These are phyloP conservation scores for Leishmania gerbilli DNA, from an alignment of 208 protist genomes.

Conservation along the genomic window DNA sequence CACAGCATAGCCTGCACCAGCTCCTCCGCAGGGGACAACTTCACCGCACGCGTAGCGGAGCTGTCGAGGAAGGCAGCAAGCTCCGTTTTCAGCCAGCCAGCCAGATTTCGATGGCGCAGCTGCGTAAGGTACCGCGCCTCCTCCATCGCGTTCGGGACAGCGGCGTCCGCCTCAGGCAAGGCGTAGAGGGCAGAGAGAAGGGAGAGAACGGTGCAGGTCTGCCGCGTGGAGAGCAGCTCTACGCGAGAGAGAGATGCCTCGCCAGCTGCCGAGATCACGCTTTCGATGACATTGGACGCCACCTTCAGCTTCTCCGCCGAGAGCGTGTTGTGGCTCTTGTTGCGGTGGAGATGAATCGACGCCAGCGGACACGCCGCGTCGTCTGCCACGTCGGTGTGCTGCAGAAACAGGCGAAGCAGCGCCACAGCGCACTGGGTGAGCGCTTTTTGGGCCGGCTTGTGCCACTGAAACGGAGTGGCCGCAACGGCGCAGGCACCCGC, in stretches of 20 bases:
- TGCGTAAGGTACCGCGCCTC: conserved; percentile 77
- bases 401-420: conserved; percentile 46
- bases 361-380: conserved; percentile 17
- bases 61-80: conserved; percentile 44
- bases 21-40: conserved; percentile 41
- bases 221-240: conserved; percentile 51
- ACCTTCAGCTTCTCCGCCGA: conserved; percentile 70
- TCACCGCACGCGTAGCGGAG: background rate
- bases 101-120: conserved; percentile 76
- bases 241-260: conserved; percentile 34
- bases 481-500: conserved; percentile 41
- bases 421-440: conserved; percentile 62
- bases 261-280: conserved; percentile 10
- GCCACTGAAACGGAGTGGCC: conserved; percentile 61
- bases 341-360: conserved; percentile 31
- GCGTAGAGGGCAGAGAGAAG: conserved; percentile 85
- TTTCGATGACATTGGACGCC: conserved; percentile 23
- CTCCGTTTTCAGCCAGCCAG: conserved; percentile 71
- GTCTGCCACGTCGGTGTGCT: conserved; percentile 22
- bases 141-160: conserved; percentile 60
- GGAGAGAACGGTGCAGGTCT: conserved; percentile 58
- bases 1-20: conserved; percentile 83
- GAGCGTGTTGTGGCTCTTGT: conserved; percentile 51
- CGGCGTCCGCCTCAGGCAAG: conserved; percentile 69
- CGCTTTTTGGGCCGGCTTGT: conserved; percentile 39